Conservation (phyloP, 345 rosid species). For the Cardamine chenopodiifolia region DNA sequence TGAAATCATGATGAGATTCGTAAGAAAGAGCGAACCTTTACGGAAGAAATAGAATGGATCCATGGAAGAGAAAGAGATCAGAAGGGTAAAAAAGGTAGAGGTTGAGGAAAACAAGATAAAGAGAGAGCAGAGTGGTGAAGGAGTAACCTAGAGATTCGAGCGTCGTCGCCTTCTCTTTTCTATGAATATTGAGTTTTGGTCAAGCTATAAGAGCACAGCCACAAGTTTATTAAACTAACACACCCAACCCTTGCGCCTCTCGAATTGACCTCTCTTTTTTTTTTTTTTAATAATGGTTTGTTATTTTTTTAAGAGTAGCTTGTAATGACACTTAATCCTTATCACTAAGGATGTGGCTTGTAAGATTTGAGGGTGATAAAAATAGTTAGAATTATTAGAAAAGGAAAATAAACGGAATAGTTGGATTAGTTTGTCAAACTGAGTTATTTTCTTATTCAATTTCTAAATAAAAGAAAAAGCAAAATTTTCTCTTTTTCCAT, state of each 20-base stretch:
- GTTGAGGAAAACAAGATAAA: conserved; percentile 32
- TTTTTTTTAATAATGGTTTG: not conserved
- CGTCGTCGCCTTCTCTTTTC: conserved; percentile 3
- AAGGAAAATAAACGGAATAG: no score
- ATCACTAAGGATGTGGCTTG: not conserved
- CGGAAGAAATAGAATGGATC: conserved; percentile 72
- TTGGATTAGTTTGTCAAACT: no score
- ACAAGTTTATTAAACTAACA: conserved; percentile 5
- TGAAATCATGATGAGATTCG: not conserved
- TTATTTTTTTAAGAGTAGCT: not conserved
- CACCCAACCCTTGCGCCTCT: conserved; percentile 16
- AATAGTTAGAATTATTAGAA: no score
- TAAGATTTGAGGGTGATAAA: no score
- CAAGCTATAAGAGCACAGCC: not conserved
- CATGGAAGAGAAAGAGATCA: conserved; percentile 50
- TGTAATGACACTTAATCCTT: not conserved
- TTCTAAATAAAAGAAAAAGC: no score
- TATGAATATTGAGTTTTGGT: not conserved
- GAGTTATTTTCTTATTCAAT: no score
- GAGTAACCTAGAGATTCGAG: conserved; percentile 19
- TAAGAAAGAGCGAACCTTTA: conserved; percentile 55
- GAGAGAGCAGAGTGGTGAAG: not conserved
- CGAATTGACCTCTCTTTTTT: not conserved
- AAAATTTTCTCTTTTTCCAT: no score
- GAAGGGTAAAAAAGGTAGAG: not conserved